Evolutionary conservation across 768 basidiomycete genomes (phyloP).

Genomic region (Suillus discolor): DNA sequence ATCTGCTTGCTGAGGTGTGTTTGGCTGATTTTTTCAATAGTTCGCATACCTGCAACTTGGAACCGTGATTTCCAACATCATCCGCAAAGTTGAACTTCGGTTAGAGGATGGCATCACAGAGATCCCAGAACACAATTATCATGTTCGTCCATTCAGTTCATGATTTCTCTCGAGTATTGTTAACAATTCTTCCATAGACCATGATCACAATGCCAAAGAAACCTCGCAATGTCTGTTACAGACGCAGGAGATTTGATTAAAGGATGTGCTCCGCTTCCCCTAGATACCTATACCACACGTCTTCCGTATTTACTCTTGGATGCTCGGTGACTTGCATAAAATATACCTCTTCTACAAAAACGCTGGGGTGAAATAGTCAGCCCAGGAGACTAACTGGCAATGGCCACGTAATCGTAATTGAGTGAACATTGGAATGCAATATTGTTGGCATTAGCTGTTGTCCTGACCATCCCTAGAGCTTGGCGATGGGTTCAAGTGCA

Average conservation of each 20-base stretch:
- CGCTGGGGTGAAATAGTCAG: not conserved
- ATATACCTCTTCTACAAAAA: not conserved
- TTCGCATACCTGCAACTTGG: conserved; percentile 96
- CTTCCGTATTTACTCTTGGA: conserved; percentile 12
- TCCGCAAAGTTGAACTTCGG: conserved; percentile 75
- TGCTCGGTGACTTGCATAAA: conserved; percentile 9
- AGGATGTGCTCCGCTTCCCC: conserved; percentile 6
- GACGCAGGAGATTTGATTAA: conserved; percentile 61
- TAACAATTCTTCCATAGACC: conserved; percentile 51
- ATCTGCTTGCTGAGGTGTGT: not conserved
- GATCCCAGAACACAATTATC: conserved; percentile 88
- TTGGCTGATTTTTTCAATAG: conserved; percentile 37
- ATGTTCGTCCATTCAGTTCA: conserved; percentile 53
- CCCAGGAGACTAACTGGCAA: too few relatives aligned
- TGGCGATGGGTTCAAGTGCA: too few relatives aligned
- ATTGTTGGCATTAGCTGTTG: too few relatives aligned
- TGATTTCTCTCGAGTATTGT: not conserved
- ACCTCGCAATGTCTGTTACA: conserved; percentile 65
- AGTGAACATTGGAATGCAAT: too few relatives aligned
- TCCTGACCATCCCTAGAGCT: too few relatives aligned
- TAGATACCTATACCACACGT: conserved; percentile 2
- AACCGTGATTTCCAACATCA: conserved; percentile 74
- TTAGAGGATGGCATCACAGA: conserved; percentile 50
- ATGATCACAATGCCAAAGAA: conserved; percentile 91
- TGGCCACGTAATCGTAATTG: too few relatives aligned